Percentiles rank a stretch among this genome's conserved stretches.
phyloP scores from a whole-genome alignment of 2,329 filamentous ascomycete species.

The Pyrenophora graminea region DNA sequence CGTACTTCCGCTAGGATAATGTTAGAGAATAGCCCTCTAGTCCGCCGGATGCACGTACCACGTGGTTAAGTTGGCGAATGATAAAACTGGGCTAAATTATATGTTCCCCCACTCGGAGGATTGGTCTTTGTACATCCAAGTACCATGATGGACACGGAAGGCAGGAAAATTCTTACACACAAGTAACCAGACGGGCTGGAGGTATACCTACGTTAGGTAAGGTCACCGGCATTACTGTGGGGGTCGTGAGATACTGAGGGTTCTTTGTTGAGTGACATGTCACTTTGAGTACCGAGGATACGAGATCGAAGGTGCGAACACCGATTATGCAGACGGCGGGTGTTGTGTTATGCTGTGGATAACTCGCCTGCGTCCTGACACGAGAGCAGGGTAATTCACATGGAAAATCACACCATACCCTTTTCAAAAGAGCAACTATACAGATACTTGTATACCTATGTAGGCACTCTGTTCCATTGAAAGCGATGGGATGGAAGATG shows the following conservation, averaged over 20 bases:
- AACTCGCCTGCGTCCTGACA: neutral
- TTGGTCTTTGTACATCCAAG: conserved; percentile 15
- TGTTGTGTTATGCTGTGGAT: neutral
- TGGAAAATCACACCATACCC: too few relatives aligned
- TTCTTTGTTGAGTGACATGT: conserved; percentile 15
- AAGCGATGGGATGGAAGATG: neutral
- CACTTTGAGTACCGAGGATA: conserved; percentile 1
- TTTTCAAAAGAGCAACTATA: neutral
- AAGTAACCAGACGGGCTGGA: conserved; percentile 18
- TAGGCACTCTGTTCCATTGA: neutral
- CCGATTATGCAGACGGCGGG: neutral
- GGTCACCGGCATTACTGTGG: conserved; percentile 3
- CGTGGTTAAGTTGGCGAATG: conserved; percentile 20
- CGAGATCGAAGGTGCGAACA: neutral
- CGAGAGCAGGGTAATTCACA: too few relatives aligned
- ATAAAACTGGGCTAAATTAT: conserved; percentile 11
- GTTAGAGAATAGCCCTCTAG: conserved; percentile 8
- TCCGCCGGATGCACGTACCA: conserved; percentile 24
- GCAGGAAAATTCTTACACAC: conserved; percentile 23
- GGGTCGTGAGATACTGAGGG: neutral
- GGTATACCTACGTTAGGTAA: conserved; percentile 19
- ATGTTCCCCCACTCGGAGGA: conserved; percentile 12
- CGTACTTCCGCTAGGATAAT: conserved; percentile 13
- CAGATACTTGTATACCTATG: too few relatives aligned
- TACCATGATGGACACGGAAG: conserved; percentile 38